phyloP scores from a whole-genome alignment of 169 alveolate species.

The Babesia bovis region DNA sequence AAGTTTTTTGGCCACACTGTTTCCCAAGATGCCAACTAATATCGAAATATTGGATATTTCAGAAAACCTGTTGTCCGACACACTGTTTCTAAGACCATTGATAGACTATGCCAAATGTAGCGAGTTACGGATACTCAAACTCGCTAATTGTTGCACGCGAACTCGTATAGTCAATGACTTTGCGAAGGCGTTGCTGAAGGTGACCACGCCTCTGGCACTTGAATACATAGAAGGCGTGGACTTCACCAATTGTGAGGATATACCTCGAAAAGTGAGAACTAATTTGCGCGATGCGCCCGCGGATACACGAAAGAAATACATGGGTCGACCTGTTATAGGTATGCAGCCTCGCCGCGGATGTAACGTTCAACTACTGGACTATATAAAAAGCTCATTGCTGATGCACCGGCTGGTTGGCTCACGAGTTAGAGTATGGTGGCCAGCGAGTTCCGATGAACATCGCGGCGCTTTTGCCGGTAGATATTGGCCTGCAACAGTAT shows the following conservation, averaged over 20 bases:
- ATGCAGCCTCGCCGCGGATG: constrained; percentile 7
- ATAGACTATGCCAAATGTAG: constrained; percentile 17
- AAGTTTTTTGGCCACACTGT: constrained; percentile 22
- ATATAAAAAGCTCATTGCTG: constrained; percentile 32
- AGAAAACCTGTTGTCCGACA: constrained; percentile 38
- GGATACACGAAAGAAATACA: constrained; percentile 36
- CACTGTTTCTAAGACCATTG: constrained; percentile 15
- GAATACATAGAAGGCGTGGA: constrained; percentile 49
- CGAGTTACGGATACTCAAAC: constrained; percentile 32
- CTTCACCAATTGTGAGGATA: constrained; percentile 28
- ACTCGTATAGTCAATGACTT: constrained; percentile 8
- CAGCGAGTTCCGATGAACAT: constrained; percentile 53
- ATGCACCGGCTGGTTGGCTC: constrained; percentile 46
- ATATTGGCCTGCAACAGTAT: constrained; percentile 72
- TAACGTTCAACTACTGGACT: constrained; percentile 40
- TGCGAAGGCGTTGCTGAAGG: constrained; percentile 2
- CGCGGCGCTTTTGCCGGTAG: constrained; percentile 68
- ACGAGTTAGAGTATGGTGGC: constrained; percentile 68
- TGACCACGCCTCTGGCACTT: constrained; percentile 34
- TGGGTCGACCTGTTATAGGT: constrained; percentile 29
- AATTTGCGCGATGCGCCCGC: constrained; percentile 32
- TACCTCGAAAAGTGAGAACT: constrained; percentile 34
- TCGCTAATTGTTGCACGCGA: constrained; percentile 23
- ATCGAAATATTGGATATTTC: constrained; percentile 52
- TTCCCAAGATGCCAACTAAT: constrained; percentile 27